phyloP scores from a whole-genome alignment of 345 rosid genomes.

The Pistacia vera region DNA sequence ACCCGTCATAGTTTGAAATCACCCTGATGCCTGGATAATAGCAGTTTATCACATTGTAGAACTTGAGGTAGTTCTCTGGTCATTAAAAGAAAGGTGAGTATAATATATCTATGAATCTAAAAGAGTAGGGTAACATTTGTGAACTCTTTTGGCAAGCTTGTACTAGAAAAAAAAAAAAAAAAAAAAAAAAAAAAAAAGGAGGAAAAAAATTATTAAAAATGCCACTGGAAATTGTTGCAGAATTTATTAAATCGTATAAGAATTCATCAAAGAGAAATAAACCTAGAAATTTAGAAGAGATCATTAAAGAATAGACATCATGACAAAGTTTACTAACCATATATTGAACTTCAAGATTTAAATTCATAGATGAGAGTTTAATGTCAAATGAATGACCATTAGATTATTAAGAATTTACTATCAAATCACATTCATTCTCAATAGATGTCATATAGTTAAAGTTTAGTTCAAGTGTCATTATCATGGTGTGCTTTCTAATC shows the following conservation, averaged over 20 bases:
- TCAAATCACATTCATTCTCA: neutral
- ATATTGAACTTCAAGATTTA: too few relatives aligned
- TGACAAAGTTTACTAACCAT: neutral
- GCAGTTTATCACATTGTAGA: constrained; percentile 69
- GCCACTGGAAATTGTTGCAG: too few relatives aligned
- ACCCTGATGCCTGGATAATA: constrained; percentile 85
- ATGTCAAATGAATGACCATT: neutral
- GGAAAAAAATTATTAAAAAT: too few relatives aligned
- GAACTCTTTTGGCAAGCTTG: too few relatives aligned
- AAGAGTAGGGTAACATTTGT: too few relatives aligned
- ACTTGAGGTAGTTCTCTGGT: constrained; percentile 90
- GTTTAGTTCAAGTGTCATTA: too few relatives aligned
- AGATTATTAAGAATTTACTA: neutral
- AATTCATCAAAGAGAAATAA: neutral
- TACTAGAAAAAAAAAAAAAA: too few relatives aligned
- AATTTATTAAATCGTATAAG: neutral
- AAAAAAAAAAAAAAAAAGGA: too few relatives aligned
- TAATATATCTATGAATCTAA: too few relatives aligned
- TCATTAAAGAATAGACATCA: neutral
- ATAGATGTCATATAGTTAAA: neutral
- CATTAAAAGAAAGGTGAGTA: neutral
- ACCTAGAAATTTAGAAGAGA: neutral
- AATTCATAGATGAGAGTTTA: too few relatives aligned
- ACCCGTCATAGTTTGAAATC: constrained; percentile 93
- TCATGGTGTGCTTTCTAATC: too few relatives aligned